Base-by-base conservation (phyloP, 768 basidiomycete species). In the Pisolithus microcarpus region DNA sequence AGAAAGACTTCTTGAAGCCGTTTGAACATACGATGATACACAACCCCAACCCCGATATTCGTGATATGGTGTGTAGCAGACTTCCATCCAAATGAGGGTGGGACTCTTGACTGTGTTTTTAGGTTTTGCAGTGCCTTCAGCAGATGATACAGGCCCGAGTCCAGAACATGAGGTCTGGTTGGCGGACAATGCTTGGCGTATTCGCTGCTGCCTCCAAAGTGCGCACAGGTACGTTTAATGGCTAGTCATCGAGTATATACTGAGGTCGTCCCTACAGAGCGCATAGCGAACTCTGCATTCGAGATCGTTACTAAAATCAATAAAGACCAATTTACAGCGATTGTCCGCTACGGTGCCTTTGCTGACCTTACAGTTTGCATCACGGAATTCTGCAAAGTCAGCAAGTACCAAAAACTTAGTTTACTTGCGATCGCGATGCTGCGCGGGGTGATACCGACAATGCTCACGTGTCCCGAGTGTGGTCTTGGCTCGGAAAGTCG, bases 141-240 rank as follows among this genome's bases (percentile, higher is more conserved):
- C 96, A 98, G 71, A 98, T 98, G 96, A 84, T 98, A 49, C 94
- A 96, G 71, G 90, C 92, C 16, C 81, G 91, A 36, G 91, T 89
- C 16, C 83, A 89, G 59, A 98, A 98, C 64, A 80, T 99, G 75
- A 85, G 96, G 30, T 98, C 96, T 0, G 96, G 96, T 26, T 99
- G 96, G 96, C 77, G 93, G 53, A 99, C 96, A 2, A 97, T 99
- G 91, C 98, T 99, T 68, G 90, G 91, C 21, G 96, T 98, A 13
- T 98, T 98, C 64, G 89, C 94, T 31, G 91, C 96, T 15, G 93
- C 96, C 0, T 94, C 94, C 9, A 93, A 87, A 65, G 93, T 91
- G 23, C 73, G 86, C 23, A 94, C 91, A 61, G 88, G 91, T 88
- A 52, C 31, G 75, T 68, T 16, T 3, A 30, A 1, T 24, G 30